Conservation (phyloP, 2,329 filamentous ascomycete species). For the Zymoseptoria brevis region DNA sequence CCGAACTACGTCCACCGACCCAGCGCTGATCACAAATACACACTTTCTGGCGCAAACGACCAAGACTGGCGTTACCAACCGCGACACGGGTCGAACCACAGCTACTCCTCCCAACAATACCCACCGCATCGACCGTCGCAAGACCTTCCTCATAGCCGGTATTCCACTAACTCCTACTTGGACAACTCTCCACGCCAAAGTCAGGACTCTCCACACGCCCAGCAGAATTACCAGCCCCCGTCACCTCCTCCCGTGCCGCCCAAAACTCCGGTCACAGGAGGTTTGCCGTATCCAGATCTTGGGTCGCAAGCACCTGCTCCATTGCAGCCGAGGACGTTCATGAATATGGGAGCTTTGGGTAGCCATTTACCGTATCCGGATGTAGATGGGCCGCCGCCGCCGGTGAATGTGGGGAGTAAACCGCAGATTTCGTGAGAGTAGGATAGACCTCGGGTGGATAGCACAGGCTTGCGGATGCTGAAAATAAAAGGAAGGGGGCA, state of each 20-base stretch:
- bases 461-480: neutral
- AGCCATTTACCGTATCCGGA: conserved; percentile 65
- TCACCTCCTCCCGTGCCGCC: conserved; percentile 22
- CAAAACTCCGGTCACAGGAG: conserved; percentile 20
- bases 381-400: conserved; percentile 70
- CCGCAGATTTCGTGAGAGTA: conserved; percentile 38
- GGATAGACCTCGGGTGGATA: neutral
- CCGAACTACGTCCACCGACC: conserved; percentile 32
- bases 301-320: neutral
- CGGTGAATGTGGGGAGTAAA: conserved; percentile 78
- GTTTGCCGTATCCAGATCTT: conserved; percentile 20
- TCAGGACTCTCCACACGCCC: conserved; percentile 11
- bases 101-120: conserved; percentile 9
- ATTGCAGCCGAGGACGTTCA: conserved; percentile 21
- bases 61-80: conserved; percentile 46
- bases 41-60: conserved; percentile 47
- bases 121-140: conserved; percentile 4
- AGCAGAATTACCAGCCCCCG: conserved; percentile 4
- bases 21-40: conserved; percentile 57
- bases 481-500: neutral
- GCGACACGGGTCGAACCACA: conserved; percentile 30
- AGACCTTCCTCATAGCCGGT: conserved; percentile 42
- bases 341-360: conserved; percentile 27
- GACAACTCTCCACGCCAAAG: conserved; percentile 14
- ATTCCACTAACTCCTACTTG: neutral